These are phyloP conservation scores for Botrytis hyacinthi DNA, from an alignment of 2,329 filamentous ascomycete genomes.

Conservation along the genomic window DNA sequence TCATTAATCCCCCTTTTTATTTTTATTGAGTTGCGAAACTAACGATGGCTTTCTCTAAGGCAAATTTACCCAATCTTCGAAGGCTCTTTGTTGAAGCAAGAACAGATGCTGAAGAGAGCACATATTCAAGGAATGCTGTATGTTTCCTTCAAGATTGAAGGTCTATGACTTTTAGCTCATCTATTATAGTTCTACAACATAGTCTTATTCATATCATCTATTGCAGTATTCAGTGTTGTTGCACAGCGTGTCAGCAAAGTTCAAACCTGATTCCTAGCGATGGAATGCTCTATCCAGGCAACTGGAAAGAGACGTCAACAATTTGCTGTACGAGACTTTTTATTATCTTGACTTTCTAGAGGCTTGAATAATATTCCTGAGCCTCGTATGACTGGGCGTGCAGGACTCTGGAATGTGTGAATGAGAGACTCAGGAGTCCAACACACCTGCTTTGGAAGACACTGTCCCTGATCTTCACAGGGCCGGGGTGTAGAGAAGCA, in stretches of 20 bases:
- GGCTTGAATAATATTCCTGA: background rate
- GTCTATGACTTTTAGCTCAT: slow-evolving; percentile 23
- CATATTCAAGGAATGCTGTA: slow-evolving; percentile 90
- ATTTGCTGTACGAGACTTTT: background rate
- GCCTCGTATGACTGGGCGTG: background rate
- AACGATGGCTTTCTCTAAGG: slow-evolving; percentile 42
- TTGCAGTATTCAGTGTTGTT: slow-evolving; percentile 89
- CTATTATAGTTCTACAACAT: slow-evolving; percentile 85
- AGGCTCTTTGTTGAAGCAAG: slow-evolving; percentile 93
- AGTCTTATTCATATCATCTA: slow-evolving; percentile 92
- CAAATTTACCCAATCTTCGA: slow-evolving; percentile 88
- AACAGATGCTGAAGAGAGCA: slow-evolving; percentile 89
- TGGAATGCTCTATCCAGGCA: background rate
- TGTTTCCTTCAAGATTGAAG: slow-evolving; percentile 39
- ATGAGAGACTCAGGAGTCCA: background rate
- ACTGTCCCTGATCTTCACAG: background rate
- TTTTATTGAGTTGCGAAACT: slow-evolving; percentile 12
- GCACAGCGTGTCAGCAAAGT: slow-evolving; percentile 70
- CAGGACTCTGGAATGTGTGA: background rate
- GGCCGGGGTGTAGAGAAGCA: background rate
- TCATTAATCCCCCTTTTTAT: slow-evolving; percentile 7
- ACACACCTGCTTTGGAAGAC: slow-evolving; percentile 1
- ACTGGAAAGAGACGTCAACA: background rate
- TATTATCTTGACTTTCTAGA: background rate
- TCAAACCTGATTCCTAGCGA: slow-evolving; percentile 21